Evolutionary conservation across 2,329 filamentous ascomycete species (phyloP), one percentile per base, ranked within the genome.

Genomic region (Curvularia sp.): DNA sequence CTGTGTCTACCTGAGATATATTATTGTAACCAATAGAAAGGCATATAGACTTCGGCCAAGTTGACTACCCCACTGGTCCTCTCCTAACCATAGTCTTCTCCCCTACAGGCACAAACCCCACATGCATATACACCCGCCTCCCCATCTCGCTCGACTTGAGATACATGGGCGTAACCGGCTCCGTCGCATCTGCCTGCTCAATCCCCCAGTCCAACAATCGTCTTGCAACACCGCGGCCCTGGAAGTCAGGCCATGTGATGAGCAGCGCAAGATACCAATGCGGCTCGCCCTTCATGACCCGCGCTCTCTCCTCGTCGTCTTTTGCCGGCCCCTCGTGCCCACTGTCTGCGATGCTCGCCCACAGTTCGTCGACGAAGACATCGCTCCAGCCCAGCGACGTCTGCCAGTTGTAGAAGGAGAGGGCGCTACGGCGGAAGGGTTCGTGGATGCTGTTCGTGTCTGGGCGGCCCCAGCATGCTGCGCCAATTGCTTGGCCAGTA

Each of bases 191-290:
- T 15, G 74, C 73, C 65, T 68, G 59, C n/a, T 66, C 41, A 48
- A 74, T 68, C 23, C 65, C 73, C 72, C 73, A 76, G 19, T 63
- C 38, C 57, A 76, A 28, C 57, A 76, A 48, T 41, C 53, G 63
- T 39, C 56, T 72, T 27, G 64, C 74, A 0, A 74, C 67, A 0
- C 74, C 74, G 13, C 59, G 60, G 0, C 72, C 71, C 56, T 74
- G 74, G 32, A 48, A 75, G 47, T 71, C 66, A 0, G 73, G 73
- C 62, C 58, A 74, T 5, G 64, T 70, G 4, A 71, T 41, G n/a
- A 76, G 34, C 23, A 68, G 61, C 45, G 65, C 67, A 9, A 76
- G 65, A 65, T 66, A 74, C 74, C 74, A 76, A 57, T 76, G 73
- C 57, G 43, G 38, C 19, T 74, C 62, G 0, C 61, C 67, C 0